Evolutionary conservation across 1,284 basidiomycete genomes (phyloP).

Genomic region (Microbotryum saponariae): DNA sequence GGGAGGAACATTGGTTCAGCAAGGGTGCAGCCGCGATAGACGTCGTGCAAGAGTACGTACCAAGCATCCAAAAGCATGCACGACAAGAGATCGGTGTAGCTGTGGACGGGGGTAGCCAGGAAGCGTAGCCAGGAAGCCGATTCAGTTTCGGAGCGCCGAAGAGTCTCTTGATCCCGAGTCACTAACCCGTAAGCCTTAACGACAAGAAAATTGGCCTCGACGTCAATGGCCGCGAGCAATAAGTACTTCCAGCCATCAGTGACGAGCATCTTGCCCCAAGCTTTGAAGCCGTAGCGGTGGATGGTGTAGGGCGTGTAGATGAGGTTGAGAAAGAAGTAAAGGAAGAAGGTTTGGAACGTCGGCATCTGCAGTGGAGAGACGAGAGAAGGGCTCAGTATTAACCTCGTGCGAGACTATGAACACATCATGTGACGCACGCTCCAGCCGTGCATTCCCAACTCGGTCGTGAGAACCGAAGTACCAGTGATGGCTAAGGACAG

Average conservation of each 20-base stretch:
- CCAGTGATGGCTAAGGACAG: constrained; percentile 76
- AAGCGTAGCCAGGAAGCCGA: constrained; percentile 51
- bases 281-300: constrained; percentile 67
- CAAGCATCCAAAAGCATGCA: constrained; percentile 79
- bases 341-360: constrained; percentile 70
- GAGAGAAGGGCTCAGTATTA: constrained; percentile 47
- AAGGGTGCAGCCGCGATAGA: no score
- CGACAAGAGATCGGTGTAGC: constrained; percentile 74
- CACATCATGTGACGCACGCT: background rate
- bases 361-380: constrained; percentile 45
- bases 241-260: constrained; percentile 79
- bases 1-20: constrained; percentile 35
- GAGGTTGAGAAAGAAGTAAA: constrained; percentile 68
- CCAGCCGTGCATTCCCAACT: constrained; percentile 11
- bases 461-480: constrained; percentile 57
- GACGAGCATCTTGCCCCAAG: constrained; percentile 62
- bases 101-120: constrained; percentile 39
- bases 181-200: constrained; percentile 51
- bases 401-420: constrained; percentile 56
- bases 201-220: constrained; percentile 64
- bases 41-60: background rate
- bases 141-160: background rate
- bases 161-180: no score
- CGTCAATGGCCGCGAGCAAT: constrained; percentile 53
- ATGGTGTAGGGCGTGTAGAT: constrained; percentile 79